phyloP scores from a whole-genome alignment of 805 yeast species.

The Starmerella scarabaei region DNA sequence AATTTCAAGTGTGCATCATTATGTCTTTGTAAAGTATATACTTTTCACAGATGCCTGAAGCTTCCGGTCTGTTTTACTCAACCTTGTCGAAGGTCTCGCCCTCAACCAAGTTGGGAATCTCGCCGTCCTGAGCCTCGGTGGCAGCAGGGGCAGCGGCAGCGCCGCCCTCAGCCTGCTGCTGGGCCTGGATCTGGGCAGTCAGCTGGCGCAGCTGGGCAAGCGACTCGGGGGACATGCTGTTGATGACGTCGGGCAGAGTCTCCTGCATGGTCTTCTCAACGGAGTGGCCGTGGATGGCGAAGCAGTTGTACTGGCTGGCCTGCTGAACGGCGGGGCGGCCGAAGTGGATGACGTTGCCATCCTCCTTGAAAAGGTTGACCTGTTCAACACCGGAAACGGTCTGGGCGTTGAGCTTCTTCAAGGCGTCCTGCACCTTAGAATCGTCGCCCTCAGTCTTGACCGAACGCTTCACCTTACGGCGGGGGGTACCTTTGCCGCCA shows the following conservation, averaged over 20 bases:
- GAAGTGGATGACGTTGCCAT: constrained; percentile 92
- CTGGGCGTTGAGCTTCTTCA: constrained; percentile 80
- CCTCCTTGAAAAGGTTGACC: constrained; percentile 95
- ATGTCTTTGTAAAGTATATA: no score
- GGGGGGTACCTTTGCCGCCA: constrained; percentile 59
- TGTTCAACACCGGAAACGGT: constrained; percentile 84
- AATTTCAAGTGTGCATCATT: no score
- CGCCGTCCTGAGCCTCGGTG: constrained; percentile 39
- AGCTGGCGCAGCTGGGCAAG: constrained; percentile 75
- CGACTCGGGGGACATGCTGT: constrained; percentile 94
- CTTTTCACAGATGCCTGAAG: no score
- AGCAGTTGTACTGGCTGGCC: constrained; percentile 79
- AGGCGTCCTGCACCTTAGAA: constrained; percentile 74
- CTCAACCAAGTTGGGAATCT: constrained; percentile 60
- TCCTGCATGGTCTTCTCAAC: constrained; percentile 87
- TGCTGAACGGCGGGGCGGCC: constrained; percentile 93
- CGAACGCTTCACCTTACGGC: constrained; percentile 82
- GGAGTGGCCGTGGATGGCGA: constrained; percentile 88
- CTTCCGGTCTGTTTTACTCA: no score
- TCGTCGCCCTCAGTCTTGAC: constrained; percentile 52
- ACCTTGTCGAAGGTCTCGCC: constrained; percentile 76
- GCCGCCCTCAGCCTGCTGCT: constrained; percentile 35
- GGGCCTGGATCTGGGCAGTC: constrained; percentile 73
- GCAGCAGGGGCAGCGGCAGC: constrained; percentile 37
- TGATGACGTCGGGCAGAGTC: constrained; percentile 84